A percentile compares a stretch with the other conserved stretches of the same genome.
Conservation (phyloP, 352 stramenopile species). For the Globisporangium emineosum region DNA sequence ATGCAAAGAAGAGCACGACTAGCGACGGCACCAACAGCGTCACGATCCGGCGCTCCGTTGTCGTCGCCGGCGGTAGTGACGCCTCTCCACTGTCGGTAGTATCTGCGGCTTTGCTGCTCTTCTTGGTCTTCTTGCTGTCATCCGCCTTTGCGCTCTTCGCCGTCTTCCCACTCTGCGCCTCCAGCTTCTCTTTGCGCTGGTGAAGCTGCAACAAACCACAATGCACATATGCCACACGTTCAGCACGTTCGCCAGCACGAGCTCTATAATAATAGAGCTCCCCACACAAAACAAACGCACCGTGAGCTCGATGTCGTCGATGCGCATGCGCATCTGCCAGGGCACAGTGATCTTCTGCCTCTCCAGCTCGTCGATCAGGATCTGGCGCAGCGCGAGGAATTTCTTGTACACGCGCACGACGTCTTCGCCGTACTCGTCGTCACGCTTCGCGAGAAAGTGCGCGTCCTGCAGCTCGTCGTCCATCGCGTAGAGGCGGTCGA, state of each 20-base stretch:
- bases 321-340: conserved; percentile 71
- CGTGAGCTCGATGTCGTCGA: conserved; percentile 81
- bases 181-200: conserved; percentile 40
- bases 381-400: conserved; percentile 49
- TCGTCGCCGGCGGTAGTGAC: conserved; percentile 18
- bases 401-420: conserved; percentile 55
- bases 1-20: conserved; percentile 36
- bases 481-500: conserved; percentile 40
- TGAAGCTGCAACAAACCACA: conserved; percentile 26
- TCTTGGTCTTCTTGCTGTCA: background rate
- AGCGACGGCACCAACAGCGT: conserved; percentile 51
- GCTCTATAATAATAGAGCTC: background rate
- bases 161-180: conserved; percentile 18
- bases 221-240: conserved; percentile 1
- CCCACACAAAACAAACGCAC: conserved; percentile 24
- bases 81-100: conserved; percentile 5
- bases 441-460: conserved; percentile 49
- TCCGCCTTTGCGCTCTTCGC: conserved; percentile 9
- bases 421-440: conserved; percentile 61
- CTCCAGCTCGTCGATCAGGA: conserved; percentile 48
- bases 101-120: background rate
- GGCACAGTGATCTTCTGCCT: conserved; percentile 39
- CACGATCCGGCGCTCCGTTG: conserved; percentile 23
- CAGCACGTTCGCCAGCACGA: background rate
- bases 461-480: conserved; percentile 56